Percentiles rank a stretch among this genome's conserved stretches.
These are phyloP conservation scores for Penicillium decumbens DNA, from an alignment of 2,329 filamentous ascomycete genomes.

Conservation along the genomic window DNA sequence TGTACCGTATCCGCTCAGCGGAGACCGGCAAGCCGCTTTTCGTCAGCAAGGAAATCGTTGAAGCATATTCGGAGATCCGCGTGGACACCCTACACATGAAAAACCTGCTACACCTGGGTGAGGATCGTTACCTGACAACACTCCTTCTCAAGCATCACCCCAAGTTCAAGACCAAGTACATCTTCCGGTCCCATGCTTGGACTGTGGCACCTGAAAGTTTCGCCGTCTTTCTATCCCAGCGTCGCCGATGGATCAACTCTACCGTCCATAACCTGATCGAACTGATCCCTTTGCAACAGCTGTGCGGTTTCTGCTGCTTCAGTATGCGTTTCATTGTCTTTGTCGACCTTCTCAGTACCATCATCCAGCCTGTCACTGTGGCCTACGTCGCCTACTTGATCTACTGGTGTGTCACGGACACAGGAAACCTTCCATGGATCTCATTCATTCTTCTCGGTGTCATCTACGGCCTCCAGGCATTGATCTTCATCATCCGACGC, in stretches of 20 bases:
- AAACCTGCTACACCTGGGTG: slow-evolving; percentile 91
- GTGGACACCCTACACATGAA: slow-evolving; percentile 99
- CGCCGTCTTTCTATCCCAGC: slow-evolving; percentile 92
- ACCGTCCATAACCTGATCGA: slow-evolving; percentile 97
- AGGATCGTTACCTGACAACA: slow-evolving; percentile 95
- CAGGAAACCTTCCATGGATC: slow-evolving; percentile 68
- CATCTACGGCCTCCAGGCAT: slow-evolving; percentile 94
- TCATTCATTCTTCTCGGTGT: slow-evolving; percentile 86
- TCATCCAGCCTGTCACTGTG: slow-evolving; percentile 86
- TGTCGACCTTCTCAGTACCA: slow-evolving; percentile 82
- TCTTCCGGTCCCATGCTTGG: slow-evolving; percentile 87
- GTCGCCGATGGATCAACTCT: slow-evolving; percentile 99
- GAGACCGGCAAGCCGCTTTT: slow-evolving; percentile 95
- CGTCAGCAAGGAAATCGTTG: slow-evolving; percentile 85
- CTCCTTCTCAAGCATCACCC: slow-evolving; percentile 86
- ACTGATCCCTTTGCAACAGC: slow-evolving; percentile 84
- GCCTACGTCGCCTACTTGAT: slow-evolving; percentile 89
- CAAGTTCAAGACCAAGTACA: slow-evolving; percentile 98
- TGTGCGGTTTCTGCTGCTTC: slow-evolving; percentile 99
- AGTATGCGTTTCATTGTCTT: slow-evolving; percentile 99
- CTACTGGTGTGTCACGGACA: slow-evolving; percentile 61
- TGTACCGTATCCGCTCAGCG: slow-evolving; percentile 94
- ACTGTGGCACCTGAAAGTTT: slow-evolving; percentile 95
- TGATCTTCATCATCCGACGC: slow-evolving; percentile 92
- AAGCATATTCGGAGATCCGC: slow-evolving; percentile 83